phyloP scores from a whole-genome alignment of 148 eudicot genomes.

The Fagopyrum tataricum region DNA sequence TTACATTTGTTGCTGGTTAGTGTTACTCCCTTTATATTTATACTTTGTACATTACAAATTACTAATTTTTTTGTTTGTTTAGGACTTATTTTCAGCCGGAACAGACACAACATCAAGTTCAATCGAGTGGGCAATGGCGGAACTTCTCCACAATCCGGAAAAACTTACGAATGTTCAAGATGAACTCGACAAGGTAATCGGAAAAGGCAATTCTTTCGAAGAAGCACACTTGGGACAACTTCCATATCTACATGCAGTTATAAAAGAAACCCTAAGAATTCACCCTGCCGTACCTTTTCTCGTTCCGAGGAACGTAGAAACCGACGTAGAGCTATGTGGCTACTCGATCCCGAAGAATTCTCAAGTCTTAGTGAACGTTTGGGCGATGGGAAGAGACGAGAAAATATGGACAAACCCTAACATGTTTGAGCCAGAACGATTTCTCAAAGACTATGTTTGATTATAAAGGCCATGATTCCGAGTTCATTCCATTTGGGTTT shows the following conservation, averaged over 20 bases:
- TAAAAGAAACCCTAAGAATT: slow-evolving; percentile 8
- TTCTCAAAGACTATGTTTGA: background rate
- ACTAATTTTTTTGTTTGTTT: too few relatives aligned
- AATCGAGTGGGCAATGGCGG: slow-evolving; percentile 18
- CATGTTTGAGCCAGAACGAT: background rate
- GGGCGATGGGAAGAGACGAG: slow-evolving; percentile 12
- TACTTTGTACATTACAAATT: too few relatives aligned
- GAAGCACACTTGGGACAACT: slow-evolving; percentile 24
- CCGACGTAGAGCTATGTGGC: slow-evolving; percentile 16
- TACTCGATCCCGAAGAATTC: slow-evolving; percentile 19
- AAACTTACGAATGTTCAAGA: slow-evolving; percentile 12
- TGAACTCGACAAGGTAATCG: slow-evolving; percentile 11
- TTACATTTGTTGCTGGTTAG: slow-evolving; percentile 23
- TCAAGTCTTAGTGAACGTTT: slow-evolving; percentile 5
- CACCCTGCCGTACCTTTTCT: slow-evolving; percentile 16
- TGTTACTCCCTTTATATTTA: background rate
- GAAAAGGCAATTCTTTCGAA: slow-evolving; percentile 2
- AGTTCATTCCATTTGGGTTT: slow-evolving; percentile 3
- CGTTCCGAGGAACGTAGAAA: slow-evolving; percentile 23
- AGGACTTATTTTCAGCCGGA: slow-evolving; percentile 12
- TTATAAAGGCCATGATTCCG: slow-evolving; percentile 3
- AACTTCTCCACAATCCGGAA: slow-evolving; percentile 14
- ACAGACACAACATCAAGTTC: slow-evolving; percentile 14
- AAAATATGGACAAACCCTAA: background rate
- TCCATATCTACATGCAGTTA: slow-evolving; percentile 23